Evolutionary conservation across 441 rosid genomes (phyloP), one percentile per base, ranked within the genome.

Genomic region (Eruca vesicaria): DNA sequence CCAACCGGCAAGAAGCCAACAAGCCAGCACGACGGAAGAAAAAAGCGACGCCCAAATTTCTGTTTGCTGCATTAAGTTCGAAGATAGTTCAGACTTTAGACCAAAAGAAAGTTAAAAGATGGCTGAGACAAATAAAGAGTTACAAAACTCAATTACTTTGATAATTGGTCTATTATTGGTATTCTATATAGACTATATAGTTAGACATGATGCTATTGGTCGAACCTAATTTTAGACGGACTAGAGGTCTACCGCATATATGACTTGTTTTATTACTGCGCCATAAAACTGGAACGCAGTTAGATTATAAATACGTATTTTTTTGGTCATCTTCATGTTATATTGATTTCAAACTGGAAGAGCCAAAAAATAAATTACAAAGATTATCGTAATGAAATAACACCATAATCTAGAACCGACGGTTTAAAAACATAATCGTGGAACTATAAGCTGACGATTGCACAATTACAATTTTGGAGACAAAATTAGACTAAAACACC

Each of bases 1-100:
- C 69, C 77, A 72, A 78, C 77, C 77, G 77, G 81, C 77, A 72
- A 77, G 68, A 66, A 64, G 72, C 72, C 63, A 77, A 58, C 36
- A 31, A 69, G 56, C 66, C 56, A 77, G 65, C 68, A 58, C 72
- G 21, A 65, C 38, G 15, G 72, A 59, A 66, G 77, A n/a, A 66
- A 66, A 71, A 72, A 66, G 63, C 68, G 55, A 66, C 57, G 62
- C 23, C 66, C 55, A 66, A 53, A 35, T 66, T 68, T 77, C 59
- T 28, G 55, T 45, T 55, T 35, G 50, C 31, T 31, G 41, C 43
- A 63, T 41, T 69, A 57, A 70, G 29, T 41, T 76, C 56, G 32
- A 65, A 58, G 62, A 63, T 32, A 20, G 50, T 70, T 64, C 61
- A 64, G 61, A 50, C 56, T 50, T 50, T 50, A 50, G 23, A 70